Evolutionary conservation across 805 yeast genomes (phyloP).

Genomic region (Jamesozyma lodderae): DNA sequence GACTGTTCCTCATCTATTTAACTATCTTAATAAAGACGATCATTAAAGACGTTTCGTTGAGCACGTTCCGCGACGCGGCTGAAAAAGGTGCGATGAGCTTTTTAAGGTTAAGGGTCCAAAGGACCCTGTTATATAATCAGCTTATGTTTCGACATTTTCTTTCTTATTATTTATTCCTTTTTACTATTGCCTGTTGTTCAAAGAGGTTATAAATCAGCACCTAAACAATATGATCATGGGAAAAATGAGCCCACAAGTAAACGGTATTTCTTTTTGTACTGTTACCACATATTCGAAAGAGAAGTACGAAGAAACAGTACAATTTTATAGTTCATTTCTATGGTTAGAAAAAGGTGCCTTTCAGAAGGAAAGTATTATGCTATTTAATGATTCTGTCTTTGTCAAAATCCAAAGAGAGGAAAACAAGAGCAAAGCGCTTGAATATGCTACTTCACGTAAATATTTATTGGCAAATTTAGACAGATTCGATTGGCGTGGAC

Average conservation of each 20-base stretch:
- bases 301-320: conserved; percentile 38
- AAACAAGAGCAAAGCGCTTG: conserved; percentile 14
- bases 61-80: too few species aligned
- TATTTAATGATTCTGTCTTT: conserved; percentile 20
- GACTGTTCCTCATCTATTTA: conserved; percentile 56
- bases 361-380: conserved; percentile 3
- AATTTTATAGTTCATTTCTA: conserved; percentile 39
- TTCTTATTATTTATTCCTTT: too few species aligned
- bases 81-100: too few species aligned
- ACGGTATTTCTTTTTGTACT: conserved; percentile 46
- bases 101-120: too few species aligned
- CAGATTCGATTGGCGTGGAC: conserved; percentile 43
- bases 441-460: conserved; percentile 19
- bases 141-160: too few species aligned
- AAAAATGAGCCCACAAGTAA: conserved; percentile 38
- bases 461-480: conserved; percentile 2
- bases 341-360: conserved; percentile 8
- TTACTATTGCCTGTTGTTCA: too few species aligned
- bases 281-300: conserved; percentile 43
- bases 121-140: too few species aligned
- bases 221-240: too few species aligned
- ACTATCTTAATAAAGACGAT: conserved; percentile 2
- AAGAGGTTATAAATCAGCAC: too few species aligned
- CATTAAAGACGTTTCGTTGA: too few species aligned
- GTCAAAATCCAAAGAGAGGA: conserved; percentile 23